Base-by-base conservation (phyloP, 169 alveolate species). In the Plasmodium coatneyi region DNA sequence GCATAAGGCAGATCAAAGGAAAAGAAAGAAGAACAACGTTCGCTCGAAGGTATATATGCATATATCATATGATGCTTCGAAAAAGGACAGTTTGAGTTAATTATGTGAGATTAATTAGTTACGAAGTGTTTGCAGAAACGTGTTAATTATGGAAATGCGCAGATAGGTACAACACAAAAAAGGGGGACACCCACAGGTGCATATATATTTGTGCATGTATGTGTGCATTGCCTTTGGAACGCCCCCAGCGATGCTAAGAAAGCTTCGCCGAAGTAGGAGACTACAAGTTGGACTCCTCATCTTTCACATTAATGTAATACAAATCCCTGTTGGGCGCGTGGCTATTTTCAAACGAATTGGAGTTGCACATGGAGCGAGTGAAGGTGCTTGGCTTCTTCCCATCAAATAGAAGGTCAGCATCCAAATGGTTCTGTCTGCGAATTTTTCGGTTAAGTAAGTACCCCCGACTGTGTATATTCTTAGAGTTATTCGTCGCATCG, bases 401-500 rank as follows among this genome's bases (percentile, higher is more conserved):
- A 22, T 41, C 92, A 49, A 46, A 72, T 22, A 66, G 39, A 25
- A 41, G 28, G 30, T 72, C 36, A 5, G 78, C 32, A 28, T 49
- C 76, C 71, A 79, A 56, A 39, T 92, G n/a, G 83, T 93, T 74
- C 84, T 72, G 90, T 52, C 92, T 80, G 91, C 86, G 6, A 76
- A 95, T 49, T 95, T 96, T 84, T 86, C 95, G 66, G 95, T 96
- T 82, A 90, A 95, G 32, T 93, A 92, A n/a, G 54, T 92, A 70
- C 90, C 92, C 71, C 83, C 90, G 71, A 72, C 93, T 83, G 93
- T 95, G 71, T 92, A 96, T 12, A 80, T 66, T 78, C 56, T 83
- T 81, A 10, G 95, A 83, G 76, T 86, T 91, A 56, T 52, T 91
- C 28, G 80, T 71, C n/a, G 92, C 34, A 80, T 86, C 94, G 34